Conservation (phyloP, 169 alveolate genomes). For the Cyclospora cayetanensis region DNA sequence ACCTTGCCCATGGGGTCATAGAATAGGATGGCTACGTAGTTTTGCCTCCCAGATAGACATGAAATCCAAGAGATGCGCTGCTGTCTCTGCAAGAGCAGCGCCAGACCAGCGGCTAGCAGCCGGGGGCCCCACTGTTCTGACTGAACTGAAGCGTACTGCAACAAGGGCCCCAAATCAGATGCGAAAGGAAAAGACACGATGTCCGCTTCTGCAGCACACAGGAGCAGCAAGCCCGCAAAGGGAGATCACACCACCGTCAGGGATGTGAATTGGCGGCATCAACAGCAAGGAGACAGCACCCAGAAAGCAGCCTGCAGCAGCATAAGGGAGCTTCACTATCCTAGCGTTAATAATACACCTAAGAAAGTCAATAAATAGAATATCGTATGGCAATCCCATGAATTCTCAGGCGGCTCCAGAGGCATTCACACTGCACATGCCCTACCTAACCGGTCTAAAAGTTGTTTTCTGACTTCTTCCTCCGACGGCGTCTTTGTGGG, state of each 20-base stretch:
- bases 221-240: neutral
- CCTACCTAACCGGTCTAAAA: neutral
- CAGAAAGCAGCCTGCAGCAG: neutral
- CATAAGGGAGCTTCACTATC: neutral
- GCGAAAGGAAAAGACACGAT: neutral
- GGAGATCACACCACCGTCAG: no score
- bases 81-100: slow-evolving; percentile 49
- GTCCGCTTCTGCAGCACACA: slow-evolving; percentile 21
- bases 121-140: slow-evolving; percentile 27
- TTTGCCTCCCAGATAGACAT: slow-evolving; percentile 31
- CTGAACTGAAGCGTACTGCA: neutral
- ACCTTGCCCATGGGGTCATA: slow-evolving; percentile 28
- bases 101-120: slow-evolving; percentile 61
- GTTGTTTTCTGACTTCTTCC: neutral
- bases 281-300: slow-evolving; percentile 11
- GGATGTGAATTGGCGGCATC: neutral
- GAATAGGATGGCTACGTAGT: slow-evolving; percentile 36
- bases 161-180: neutral
- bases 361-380: no score
- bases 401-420: no score
- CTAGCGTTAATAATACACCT: neutral
- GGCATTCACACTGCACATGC: no score
- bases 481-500: neutral
- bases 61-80: slow-evolving; percentile 56
- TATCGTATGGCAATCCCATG: no score